Evolutionary conservation across 2,329 filamentous ascomycete species (phyloP).

Genomic region (Bipolaris zeicola): DNA sequence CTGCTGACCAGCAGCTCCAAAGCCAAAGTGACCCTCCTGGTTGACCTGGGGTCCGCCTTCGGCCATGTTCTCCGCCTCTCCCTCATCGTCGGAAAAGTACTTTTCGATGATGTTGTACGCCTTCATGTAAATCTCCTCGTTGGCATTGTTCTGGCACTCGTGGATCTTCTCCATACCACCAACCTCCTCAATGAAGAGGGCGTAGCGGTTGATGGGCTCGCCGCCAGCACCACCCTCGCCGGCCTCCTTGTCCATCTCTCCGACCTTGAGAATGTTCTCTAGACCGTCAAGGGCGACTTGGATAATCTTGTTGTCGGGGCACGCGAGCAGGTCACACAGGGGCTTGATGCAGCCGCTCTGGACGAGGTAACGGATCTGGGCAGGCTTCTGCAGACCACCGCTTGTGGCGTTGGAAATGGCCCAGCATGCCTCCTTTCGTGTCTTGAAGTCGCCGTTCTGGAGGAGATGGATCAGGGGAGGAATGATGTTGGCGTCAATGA

Average conservation of each 20-base stretch:
- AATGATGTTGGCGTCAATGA: conserved; percentile 96
- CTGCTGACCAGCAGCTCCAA: conserved; percentile 65
- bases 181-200: conserved; percentile 97
- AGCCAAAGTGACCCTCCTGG: conserved; percentile 78
- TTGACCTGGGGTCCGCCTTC: conserved; percentile 75
- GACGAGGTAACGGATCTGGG: conserved; percentile 96
- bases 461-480: conserved; percentile 94
- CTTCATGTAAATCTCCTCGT: conserved; percentile 99
- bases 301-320: conserved; percentile 99
- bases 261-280: conserved; percentile 99
- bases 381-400: conserved; percentile 96
- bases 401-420: conserved; percentile 98
- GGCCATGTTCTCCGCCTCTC: conserved; percentile 75
- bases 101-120: conserved; percentile 99
- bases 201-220: conserved; percentile 90
- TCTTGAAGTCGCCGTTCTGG: conserved; percentile 97
- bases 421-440: conserved; percentile 98
- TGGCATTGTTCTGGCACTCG: conserved; percentile 99
- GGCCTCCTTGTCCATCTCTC: conserved; percentile 96
- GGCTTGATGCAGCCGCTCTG: conserved; percentile 95
- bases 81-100: conserved; percentile 99
- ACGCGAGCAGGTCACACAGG: conserved; percentile 89
- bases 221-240: conserved; percentile 63
- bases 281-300: conserved; percentile 96
- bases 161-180: conserved; percentile 99